Conservation (phyloP, 2,329 filamentous ascomycete species). For the Scedosporium dehoogii region DNA sequence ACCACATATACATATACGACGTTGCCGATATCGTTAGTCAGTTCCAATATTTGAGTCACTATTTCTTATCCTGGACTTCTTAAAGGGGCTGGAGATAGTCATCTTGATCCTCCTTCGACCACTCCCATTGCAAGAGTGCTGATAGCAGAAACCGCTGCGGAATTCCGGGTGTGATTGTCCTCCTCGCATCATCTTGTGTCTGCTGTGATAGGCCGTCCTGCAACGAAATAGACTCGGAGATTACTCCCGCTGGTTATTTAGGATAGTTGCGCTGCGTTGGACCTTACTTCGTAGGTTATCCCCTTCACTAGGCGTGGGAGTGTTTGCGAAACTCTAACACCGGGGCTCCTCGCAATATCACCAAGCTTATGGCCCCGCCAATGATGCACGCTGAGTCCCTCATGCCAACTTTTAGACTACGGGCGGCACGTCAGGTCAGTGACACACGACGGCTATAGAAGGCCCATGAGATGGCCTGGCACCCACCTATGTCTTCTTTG, state of each 20-base stretch:
- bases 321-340: not conserved
- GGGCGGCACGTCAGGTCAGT: too few relatives aligned
- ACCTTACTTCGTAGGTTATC: not conserved
- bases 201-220: not conserved
- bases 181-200: not conserved
- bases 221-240: not conserved
- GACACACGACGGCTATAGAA: too few relatives aligned
- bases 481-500: not conserved
- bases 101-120: not conserved
- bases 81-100: not conserved
- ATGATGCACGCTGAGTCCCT: not conserved
- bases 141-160: not conserved
- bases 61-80: too few relatives aligned
- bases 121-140: not conserved
- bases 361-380: not conserved
- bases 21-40: too few relatives aligned
- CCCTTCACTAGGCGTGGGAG: not conserved
- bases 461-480: not conserved
- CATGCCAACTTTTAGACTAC: not conserved
- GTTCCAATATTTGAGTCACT: too few relatives aligned
- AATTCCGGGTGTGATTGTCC: not conserved
- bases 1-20: too few relatives aligned
- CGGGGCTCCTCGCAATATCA: not conserved
- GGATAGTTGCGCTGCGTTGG: not conserved
- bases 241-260: not conserved